These are phyloP conservation scores for Pseudonitzschia pungens DNA, from an alignment of 108 stramenopile genomes.

Conservation along the genomic window DNA sequence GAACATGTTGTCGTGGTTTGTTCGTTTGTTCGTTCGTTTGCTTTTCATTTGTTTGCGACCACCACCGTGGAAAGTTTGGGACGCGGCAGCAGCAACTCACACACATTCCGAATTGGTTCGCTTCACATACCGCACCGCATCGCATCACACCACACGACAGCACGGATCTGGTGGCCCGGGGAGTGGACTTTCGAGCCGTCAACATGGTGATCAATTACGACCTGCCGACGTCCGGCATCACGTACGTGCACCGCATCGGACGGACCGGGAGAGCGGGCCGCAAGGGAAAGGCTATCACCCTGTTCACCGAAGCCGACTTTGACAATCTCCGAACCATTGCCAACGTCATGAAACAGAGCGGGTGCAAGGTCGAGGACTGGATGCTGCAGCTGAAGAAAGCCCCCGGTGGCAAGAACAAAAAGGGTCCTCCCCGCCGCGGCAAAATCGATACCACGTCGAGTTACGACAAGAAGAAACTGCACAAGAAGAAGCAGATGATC, in stretches of 20 bases:
- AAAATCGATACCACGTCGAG: slow-evolving; percentile 77
- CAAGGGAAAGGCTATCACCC: slow-evolving; percentile 92
- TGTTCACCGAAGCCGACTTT: slow-evolving; percentile 94
- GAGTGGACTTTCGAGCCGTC: slow-evolving; percentile 97
- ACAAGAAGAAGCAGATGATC: slow-evolving; percentile 43
- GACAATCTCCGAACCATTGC: slow-evolving; percentile 88
- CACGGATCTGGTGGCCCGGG: slow-evolving; percentile 97
- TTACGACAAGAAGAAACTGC: slow-evolving; percentile 72
- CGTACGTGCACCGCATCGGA: slow-evolving; percentile 97
- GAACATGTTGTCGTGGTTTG: not conserved
- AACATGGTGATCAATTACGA: slow-evolving; percentile 98
- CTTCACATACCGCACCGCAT: not conserved
- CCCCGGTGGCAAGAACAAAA: slow-evolving; percentile 28
- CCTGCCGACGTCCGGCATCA: slow-evolving; percentile 87
- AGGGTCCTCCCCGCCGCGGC: slow-evolving; percentile 33
- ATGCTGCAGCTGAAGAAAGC: slow-evolving; percentile 69
- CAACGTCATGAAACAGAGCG: slow-evolving; percentile 92
- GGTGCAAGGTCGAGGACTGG: slow-evolving; percentile 93
- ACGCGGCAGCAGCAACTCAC: too few species aligned
- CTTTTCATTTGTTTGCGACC: not conserved
- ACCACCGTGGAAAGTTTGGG: too few species aligned
- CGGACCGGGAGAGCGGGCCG: slow-evolving; percentile 93
- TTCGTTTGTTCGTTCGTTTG: not conserved
- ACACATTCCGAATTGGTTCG: not conserved
- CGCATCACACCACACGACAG: not conserved